A percentile compares a stretch with the other conserved stretches of the same genome.
phyloP scores from a whole-genome alignment of 495 filamentous ascomycete species.

The Acidiella bohemica region DNA sequence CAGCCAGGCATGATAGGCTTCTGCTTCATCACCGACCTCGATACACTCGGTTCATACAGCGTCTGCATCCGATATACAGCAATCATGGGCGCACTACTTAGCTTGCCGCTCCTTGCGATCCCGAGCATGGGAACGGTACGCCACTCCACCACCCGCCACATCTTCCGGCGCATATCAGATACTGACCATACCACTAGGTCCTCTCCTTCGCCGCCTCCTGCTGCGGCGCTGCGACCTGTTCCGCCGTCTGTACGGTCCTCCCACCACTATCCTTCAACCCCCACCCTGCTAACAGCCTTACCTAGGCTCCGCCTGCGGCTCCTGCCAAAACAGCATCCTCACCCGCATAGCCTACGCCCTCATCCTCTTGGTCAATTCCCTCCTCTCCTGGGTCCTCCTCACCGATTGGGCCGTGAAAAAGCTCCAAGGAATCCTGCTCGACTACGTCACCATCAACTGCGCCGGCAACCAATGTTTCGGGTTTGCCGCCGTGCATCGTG shows the following conservation, averaged over 20 bases:
- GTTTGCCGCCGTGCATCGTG: conserved; percentile 89
- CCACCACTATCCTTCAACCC: background rate
- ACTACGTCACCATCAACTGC: conserved; percentile 90
- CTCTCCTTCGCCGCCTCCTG: conserved; percentile 68
- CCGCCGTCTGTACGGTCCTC: conserved; percentile 1
- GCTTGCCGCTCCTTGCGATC: conserved; percentile 73
- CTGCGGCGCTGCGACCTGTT: conserved; percentile 48
- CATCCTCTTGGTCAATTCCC: conserved; percentile 90
- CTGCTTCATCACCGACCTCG: too few species aligned
- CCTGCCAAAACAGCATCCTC: conserved; percentile 91
- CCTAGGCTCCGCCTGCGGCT: conserved; percentile 54
- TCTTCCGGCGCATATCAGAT: too few species aligned
- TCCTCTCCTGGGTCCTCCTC: conserved; percentile 97
- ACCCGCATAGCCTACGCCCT: conserved; percentile 96
- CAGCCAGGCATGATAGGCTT: too few species aligned
- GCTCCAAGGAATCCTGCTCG: conserved; percentile 73
- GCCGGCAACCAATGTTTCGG: conserved; percentile 84
- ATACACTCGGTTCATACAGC: too few species aligned
- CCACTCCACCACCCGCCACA: background rate
- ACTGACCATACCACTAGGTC: conserved; percentile 40
- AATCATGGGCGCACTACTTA: conserved; percentile 81
- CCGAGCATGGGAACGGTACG: conserved; percentile 77
- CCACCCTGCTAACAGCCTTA: background rate
- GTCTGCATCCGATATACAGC: too few species aligned
- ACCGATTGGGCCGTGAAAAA: conserved; percentile 97